A percentile compares a stretch with the other conserved stretches of the same genome.
Conservation (phyloP, 257 asterid genomes). For the Leptodermis oblonga region DNA sequence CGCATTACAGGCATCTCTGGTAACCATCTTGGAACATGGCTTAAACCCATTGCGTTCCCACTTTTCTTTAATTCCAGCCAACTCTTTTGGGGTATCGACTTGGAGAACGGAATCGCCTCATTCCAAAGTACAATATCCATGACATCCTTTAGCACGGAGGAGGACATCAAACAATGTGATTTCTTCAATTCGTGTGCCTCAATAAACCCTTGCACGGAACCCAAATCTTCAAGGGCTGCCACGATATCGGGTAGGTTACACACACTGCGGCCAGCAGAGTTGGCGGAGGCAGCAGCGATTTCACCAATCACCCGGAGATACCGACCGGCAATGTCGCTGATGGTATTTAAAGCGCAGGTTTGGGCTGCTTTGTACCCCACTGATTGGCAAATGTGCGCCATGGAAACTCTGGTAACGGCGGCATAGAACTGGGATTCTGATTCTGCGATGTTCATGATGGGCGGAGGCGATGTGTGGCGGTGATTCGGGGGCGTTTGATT, state of each 20-base stretch:
- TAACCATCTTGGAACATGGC: conserved; percentile 55
- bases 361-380: conserved; percentile 43
- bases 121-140: conserved; percentile 22
- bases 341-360: conserved; percentile 35
- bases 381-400: conserved; percentile 52
- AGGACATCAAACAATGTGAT: conserved; percentile 22
- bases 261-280: conserved; percentile 44
- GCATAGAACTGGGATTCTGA: conserved; percentile 31
- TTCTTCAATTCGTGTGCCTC: conserved; percentile 20
- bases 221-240: conserved; percentile 46
- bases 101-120: conserved; percentile 48
- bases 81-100: conserved; percentile 26
- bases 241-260: conserved; percentile 41
- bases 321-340: conserved; percentile 45
- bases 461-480: neutral
- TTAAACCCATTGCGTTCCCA: conserved; percentile 17
- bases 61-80: neutral
- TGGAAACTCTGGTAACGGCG: conserved; percentile 36
- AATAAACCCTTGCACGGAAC: conserved; percentile 39
- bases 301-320: conserved; percentile 41
- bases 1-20: conserved; percentile 32
- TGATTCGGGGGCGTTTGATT: neutral
- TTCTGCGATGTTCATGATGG: neutral
- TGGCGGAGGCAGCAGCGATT: conserved; percentile 42
- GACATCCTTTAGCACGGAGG: conserved; percentile 38